Conservation (phyloP, 805 yeast species). For the Kodamaea kakaduensis region DNA sequence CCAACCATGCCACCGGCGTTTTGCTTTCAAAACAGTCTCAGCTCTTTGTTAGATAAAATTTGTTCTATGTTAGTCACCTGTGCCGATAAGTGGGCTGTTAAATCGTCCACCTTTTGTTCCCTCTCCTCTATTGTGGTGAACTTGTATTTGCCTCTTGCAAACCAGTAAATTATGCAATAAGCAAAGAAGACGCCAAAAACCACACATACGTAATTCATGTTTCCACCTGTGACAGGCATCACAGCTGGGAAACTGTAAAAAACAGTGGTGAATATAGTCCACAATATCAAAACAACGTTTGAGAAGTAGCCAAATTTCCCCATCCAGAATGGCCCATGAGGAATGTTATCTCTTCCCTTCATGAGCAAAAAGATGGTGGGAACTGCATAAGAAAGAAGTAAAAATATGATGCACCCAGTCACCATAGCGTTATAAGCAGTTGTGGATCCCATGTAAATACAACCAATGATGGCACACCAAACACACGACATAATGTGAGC, state of each 20-base stretch:
- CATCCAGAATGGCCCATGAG: constrained; percentile 66
- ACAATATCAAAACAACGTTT: constrained; percentile 48
- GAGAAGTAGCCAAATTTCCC: constrained; percentile 51
- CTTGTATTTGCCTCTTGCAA: constrained; percentile 28
- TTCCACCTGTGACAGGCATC: constrained; percentile 56
- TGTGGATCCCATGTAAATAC: constrained; percentile 61
- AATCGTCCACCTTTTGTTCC: constrained; percentile 16
- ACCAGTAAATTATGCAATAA: constrained; percentile 53
- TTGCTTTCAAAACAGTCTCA: too few species aligned
- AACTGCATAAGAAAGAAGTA: constrained; percentile 54
- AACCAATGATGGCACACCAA: constrained; percentile 52
- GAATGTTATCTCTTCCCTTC: constrained; percentile 49
- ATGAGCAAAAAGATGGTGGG: constrained; percentile 48
- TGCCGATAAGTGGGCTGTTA: constrained; percentile 22
- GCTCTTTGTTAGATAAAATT: constrained; percentile 13
- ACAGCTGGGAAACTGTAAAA: constrained; percentile 63
- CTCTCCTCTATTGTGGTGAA: constrained; percentile 21
- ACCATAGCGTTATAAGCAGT: constrained; percentile 67
- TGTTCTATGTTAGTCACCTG: constrained; percentile 22
- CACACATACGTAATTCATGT: constrained; percentile 66
- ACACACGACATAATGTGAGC: constrained; percentile 55
- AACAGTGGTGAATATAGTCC: constrained; percentile 57
- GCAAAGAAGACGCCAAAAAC: constrained; percentile 42
- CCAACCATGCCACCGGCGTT: too few species aligned
- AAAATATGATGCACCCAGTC: constrained; percentile 56